Evolutionary conservation across 1,284 basidiomycete genomes (phyloP).

Genomic region (Papiliotrema flavescens): DNA sequence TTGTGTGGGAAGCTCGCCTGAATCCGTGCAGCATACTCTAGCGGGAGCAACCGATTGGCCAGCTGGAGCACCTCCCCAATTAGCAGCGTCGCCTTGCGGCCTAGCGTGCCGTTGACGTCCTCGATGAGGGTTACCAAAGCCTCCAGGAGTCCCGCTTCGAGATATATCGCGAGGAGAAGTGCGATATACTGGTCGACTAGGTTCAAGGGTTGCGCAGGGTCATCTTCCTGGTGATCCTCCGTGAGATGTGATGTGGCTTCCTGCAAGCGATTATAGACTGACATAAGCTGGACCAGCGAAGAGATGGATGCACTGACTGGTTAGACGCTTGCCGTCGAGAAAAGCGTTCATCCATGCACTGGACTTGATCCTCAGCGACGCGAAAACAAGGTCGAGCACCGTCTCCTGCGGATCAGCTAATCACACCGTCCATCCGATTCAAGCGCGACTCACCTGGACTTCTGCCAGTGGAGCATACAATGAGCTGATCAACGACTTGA

Average conservation of each 20-base stretch:
- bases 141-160: constrained; percentile 81
- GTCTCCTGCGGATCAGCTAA: constrained; percentile 63
- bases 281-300: not conserved
- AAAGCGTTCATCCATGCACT: constrained; percentile 88
- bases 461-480: constrained; percentile 82
- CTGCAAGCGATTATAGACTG: constrained; percentile 42
- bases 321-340: constrained; percentile 77
- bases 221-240: constrained; percentile 35
- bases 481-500: constrained; percentile 79
- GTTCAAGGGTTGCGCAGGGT: constrained; percentile 63
- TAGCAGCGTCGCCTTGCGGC: constrained; percentile 84
- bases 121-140: constrained; percentile 79
- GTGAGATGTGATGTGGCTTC: constrained; percentile 35
- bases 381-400: constrained; percentile 88
- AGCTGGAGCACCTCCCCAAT: constrained; percentile 87
- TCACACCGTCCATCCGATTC: not conserved
- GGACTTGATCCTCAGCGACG: constrained; percentile 83
- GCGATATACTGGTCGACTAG: constrained; percentile 91
- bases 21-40: constrained; percentile 73
- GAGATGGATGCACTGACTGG: constrained; percentile 57
- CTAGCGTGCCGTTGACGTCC: constrained; percentile 61
- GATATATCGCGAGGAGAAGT: constrained; percentile 79
- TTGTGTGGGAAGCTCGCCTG: constrained; percentile 56
- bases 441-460: constrained; percentile 62
- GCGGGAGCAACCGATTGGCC: constrained; percentile 82